phyloP scores from a whole-genome alignment of 441 rosid species.

The Adansonia gregorii region DNA sequence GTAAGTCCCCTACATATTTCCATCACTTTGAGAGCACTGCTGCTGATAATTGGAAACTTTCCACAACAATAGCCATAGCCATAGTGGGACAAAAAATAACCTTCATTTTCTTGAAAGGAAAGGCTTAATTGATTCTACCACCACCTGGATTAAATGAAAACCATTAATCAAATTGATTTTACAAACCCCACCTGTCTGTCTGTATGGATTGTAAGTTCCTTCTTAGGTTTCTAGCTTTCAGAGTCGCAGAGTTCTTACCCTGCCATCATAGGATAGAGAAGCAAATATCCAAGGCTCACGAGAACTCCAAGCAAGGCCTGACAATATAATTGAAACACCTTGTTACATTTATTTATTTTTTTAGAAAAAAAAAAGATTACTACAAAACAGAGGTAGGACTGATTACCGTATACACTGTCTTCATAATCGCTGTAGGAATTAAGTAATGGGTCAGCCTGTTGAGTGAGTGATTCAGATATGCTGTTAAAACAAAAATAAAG shows the following conservation, averaged over 20 bases:
- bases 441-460: slow-evolving; percentile 57
- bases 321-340: slow-evolving; percentile 28
- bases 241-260: slow-evolving; percentile 57
- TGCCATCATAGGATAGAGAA: slow-evolving; percentile 90
- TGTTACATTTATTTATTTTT: slow-evolving; percentile 6
- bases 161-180: slow-evolving; percentile 7
- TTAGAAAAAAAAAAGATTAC: not conserved
- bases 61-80: not conserved
- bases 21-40: not conserved
- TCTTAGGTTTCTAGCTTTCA: not conserved
- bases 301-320: slow-evolving; percentile 94
- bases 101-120: slow-evolving; percentile 52
- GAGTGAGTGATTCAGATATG: slow-evolving; percentile 47
- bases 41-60: slow-evolving; percentile 19
- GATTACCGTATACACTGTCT: slow-evolving; percentile 86
- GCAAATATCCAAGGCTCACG: slow-evolving; percentile 96
- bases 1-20: not conserved
- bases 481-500: slow-evolving; percentile 42
- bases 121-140: slow-evolving; percentile 72
- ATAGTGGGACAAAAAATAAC: not conserved
- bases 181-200: not conserved
- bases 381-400: slow-evolving; percentile 23
- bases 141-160: slow-evolving; percentile 48
- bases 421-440: slow-evolving; percentile 81
- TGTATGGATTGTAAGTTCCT: not conserved